Conservation (phyloP, 2,329 filamentous ascomycete species). For the Parastagonospora avenae region DNA sequence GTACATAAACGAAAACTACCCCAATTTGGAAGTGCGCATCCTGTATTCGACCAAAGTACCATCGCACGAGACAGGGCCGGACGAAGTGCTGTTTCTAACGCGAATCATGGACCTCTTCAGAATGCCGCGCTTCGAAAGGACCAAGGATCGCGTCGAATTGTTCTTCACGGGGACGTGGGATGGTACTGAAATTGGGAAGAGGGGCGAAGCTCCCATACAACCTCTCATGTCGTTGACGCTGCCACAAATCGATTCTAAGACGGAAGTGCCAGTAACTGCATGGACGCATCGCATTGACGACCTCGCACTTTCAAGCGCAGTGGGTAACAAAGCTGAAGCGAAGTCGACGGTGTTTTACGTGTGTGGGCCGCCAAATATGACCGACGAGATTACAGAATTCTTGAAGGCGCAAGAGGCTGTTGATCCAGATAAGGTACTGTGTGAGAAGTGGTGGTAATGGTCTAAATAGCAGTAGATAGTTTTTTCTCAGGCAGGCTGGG, state of each 20-base stretch:
- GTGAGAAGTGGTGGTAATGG: slow-evolving; percentile 59
- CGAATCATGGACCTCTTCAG: slow-evolving; percentile 40
- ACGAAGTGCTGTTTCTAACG: slow-evolving; percentile 44
- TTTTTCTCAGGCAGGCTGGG: too few relatives aligned
- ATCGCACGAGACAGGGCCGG: slow-evolving; percentile 31
- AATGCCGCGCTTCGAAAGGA: slow-evolving; percentile 29
- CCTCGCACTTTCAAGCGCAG: slow-evolving; percentile 47
- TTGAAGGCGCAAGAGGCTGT: slow-evolving; percentile 48
- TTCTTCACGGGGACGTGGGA: slow-evolving; percentile 46
- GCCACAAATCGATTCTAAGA: slow-evolving; percentile 33
- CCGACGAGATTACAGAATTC: slow-evolving; percentile 52
- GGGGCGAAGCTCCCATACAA: slow-evolving; percentile 34
- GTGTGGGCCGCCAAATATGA: slow-evolving; percentile 56
- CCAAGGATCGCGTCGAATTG: slow-evolving; percentile 39
- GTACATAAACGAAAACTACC: slow-evolving; percentile 57
- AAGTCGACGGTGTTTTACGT: slow-evolving; percentile 52
- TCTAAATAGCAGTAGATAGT: not conserved
- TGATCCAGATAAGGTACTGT: slow-evolving; percentile 48
- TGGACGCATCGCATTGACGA: slow-evolving; percentile 43
- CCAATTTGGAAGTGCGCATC: slow-evolving; percentile 57
- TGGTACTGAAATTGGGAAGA: slow-evolving; percentile 27
- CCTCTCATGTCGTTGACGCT: slow-evolving; percentile 41
- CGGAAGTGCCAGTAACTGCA: slow-evolving; percentile 36
- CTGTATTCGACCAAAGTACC: slow-evolving; percentile 65
- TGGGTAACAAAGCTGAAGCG: slow-evolving; percentile 45